Percentiles rank a stretch among this genome's conserved stretches.
Conservation (phyloP, 768 basidiomycete genomes). For the Lactifluus subvellereus region DNA sequence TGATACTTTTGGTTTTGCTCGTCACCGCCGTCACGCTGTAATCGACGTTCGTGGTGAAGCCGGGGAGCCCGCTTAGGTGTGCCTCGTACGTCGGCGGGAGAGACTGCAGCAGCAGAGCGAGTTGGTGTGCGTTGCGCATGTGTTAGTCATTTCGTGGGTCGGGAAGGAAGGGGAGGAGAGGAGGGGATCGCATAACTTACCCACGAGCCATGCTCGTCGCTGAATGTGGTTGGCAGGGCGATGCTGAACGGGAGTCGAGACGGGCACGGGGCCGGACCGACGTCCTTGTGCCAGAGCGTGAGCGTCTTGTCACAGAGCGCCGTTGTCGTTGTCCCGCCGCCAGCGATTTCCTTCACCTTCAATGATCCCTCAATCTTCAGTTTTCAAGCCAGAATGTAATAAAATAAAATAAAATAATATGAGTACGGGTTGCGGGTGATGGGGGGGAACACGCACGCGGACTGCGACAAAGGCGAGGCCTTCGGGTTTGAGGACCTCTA, state of each 20-base stretch:
- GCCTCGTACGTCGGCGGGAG: slow-evolving; percentile 67
- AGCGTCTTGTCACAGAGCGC: slow-evolving; percentile 47
- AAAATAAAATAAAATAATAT: not conserved
- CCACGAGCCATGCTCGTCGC: slow-evolving; percentile 49
- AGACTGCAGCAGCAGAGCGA: slow-evolving; percentile 36
- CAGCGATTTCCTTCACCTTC: slow-evolving; percentile 29
- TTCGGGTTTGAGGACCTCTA: slow-evolving; percentile 21
- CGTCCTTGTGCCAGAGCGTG: slow-evolving; percentile 54
- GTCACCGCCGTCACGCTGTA: slow-evolving; percentile 54
- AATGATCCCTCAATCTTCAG: slow-evolving; percentile 29
- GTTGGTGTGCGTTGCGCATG: not conserved
- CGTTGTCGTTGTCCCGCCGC: slow-evolving; percentile 51
- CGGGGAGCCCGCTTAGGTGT: slow-evolving; percentile 64
- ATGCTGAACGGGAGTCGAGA: slow-evolving; percentile 47
- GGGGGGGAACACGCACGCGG: slow-evolving; percentile 7
- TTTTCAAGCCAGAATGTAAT: not conserved
- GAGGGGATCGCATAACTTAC: slow-evolving; percentile 35
- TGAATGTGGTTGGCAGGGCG: slow-evolving; percentile 53
- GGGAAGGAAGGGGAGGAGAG: not conserved
- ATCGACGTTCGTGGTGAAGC: slow-evolving; percentile 59
- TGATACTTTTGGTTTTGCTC: slow-evolving; percentile 48
- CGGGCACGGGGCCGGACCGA: slow-evolving; percentile 43
- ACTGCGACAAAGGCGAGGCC: slow-evolving; percentile 19
- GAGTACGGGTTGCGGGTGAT: too few species aligned
- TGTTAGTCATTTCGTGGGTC: not conserved